phyloP scores from a whole-genome alignment of 1,284 basidiomycete species.

The Termitomyces sp. region DNA sequence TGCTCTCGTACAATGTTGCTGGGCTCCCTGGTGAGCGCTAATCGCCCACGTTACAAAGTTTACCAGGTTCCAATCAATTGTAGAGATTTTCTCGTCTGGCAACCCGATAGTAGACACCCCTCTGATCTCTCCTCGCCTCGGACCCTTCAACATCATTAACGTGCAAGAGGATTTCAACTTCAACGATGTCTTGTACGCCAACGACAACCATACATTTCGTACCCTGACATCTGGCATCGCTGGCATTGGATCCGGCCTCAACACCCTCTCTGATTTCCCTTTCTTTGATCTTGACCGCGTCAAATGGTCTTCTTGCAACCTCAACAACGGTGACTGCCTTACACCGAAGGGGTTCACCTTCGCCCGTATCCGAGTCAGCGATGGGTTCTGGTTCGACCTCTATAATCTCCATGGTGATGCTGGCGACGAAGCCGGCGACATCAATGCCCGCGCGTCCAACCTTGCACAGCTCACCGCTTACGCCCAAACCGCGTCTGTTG shows the following conservation, averaged over 20 bases:
- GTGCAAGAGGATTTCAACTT: conserved; percentile 39
- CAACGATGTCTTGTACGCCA: conserved; percentile 30
- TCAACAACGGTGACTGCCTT: conserved; percentile 30
- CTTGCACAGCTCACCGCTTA: conserved; percentile 29
- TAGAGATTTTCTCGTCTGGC: conserved; percentile 27
- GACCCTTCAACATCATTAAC: conserved; percentile 30
- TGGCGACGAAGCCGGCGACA: conserved; percentile 28
- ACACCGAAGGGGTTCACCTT: conserved; percentile 37
- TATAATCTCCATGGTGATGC: conserved; percentile 37
- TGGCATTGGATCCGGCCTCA: conserved; percentile 31
- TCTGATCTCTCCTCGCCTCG: conserved; percentile 26
- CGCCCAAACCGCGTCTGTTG: conserved; percentile 25
- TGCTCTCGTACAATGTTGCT: conserved; percentile 31
- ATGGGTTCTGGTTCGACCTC: conserved; percentile 30
- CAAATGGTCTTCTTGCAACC: conserved; percentile 31
- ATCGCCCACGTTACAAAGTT: not conserved
- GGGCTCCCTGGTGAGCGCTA: conserved; percentile 25
- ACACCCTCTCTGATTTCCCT: conserved; percentile 31
- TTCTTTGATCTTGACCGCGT: conserved; percentile 28
- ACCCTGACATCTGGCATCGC: conserved; percentile 33
- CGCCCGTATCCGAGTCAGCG: conserved; percentile 25
- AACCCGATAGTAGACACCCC: conserved; percentile 28
- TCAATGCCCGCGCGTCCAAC: conserved; percentile 27
- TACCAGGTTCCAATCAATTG: not conserved
- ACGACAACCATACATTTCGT: conserved; percentile 30